These are phyloP conservation scores for Fusarium tricinctum DNA, from an alignment of 2,329 filamentous ascomycete species.

Conservation along the genomic window DNA sequence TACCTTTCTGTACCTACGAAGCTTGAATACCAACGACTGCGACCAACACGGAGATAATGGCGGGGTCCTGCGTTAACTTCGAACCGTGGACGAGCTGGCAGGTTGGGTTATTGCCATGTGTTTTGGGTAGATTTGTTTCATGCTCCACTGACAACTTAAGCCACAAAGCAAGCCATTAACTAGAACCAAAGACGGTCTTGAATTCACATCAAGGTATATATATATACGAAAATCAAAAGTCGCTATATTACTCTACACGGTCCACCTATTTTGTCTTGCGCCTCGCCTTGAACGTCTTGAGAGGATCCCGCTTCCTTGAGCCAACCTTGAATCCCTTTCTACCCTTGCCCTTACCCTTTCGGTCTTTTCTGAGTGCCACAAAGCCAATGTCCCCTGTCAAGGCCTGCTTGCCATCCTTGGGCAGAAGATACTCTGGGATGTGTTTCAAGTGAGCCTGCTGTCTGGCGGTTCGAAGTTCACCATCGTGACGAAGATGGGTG, in stretches of 20 bases:
- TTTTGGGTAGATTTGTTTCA: not conserved
- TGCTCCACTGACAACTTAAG: not conserved
- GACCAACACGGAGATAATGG: not conserved
- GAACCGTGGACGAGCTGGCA: not conserved
- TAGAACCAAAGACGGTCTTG: conserved; percentile 11
- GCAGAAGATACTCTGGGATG: conserved; percentile 93
- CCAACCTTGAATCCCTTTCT: conserved; percentile 63
- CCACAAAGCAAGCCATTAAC: not conserved
- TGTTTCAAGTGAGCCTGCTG: conserved; percentile 93
- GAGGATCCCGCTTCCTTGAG: conserved; percentile 81
- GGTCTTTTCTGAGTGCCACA: conserved; percentile 75
- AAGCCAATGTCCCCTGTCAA: conserved; percentile 80
- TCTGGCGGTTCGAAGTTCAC: conserved; percentile 84
- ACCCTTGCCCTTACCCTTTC: conserved; percentile 65
- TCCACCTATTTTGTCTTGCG: conserved; percentile 58
- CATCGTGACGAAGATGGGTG: conserved; percentile 89
- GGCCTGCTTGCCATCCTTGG: conserved; percentile 79
- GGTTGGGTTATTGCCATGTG: not conserved
- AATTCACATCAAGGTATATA: conserved; percentile 42
- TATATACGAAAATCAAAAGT: conserved; percentile 19
- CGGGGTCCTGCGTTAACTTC: not conserved
- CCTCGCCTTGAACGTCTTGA: conserved; percentile 87
- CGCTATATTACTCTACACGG: conserved; percentile 30
- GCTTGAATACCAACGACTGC: not conserved
- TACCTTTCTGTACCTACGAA: not conserved